Base-by-base conservation (phyloP, 2,329 filamentous ascomycete species). In the Claviceps maximensis region DNA sequence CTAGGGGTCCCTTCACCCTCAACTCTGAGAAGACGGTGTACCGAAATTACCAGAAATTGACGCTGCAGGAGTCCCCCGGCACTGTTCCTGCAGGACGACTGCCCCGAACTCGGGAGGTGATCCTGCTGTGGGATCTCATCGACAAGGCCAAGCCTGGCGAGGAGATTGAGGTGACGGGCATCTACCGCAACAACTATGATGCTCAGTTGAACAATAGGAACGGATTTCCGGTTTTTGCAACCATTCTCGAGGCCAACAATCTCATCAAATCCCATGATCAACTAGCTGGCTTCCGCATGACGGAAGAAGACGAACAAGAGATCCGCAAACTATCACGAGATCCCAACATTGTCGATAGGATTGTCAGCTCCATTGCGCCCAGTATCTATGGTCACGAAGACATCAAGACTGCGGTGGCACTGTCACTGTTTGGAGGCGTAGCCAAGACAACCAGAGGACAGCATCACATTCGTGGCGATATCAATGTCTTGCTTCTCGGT, bases 11-110 rank as follows among this genome's bases (percentile, higher is more conserved):
- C 0, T 98, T 98, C 65, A 95, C 85, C 0, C 75, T 98, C 59
- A 97, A 97, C 71, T 93, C 89, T 4, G 93, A 97, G 67, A 94
- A 95, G 75, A 98, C 93, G 0, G 87, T 98, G 17, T 98, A 98
- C 72, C 86, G 93, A 57, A 98, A 98, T 69, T 98, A 96, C 71
- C 93, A 98, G 68, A 98, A 96, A 66, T 76, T 98, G 61, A 98
- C 93, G 0, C 78, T 98, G 13, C 93, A 98, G 65, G 93, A 98
- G 68, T 95, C 94, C 0, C 93, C 93, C 4, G 94, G 93, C 52
- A 97, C 93, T 7, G 93, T 98, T 3, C 94, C 93, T 4, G 90
- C 94, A 38, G 93, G 93, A 63, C 90, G 93, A 69, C 79, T 98
- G 47, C 93, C 93, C 3, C 86, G 94, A 52, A 87, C 93, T 64